Conservation (phyloP, 75 land plant genomes). For the Cryptomeria japonica region DNA sequence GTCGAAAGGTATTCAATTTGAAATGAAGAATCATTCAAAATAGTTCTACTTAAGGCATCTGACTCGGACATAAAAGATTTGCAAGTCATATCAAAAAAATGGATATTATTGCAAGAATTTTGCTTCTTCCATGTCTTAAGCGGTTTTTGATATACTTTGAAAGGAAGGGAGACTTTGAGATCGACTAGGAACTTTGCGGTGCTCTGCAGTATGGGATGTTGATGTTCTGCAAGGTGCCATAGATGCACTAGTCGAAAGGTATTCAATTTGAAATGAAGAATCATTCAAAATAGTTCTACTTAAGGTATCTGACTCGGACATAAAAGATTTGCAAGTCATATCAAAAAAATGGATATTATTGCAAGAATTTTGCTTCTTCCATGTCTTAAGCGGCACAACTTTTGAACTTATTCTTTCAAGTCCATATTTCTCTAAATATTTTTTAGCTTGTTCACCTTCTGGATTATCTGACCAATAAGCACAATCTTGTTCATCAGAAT, state of each 20-base stretch:
- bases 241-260: neutral
- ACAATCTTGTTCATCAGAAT: neutral
- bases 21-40: conserved; percentile 1
- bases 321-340: neutral
- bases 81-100: neutral
- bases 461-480: neutral
- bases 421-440: neutral
- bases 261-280: neutral
- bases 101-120: neutral
- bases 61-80: neutral
- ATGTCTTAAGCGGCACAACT: neutral
- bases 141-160: too few relatives aligned
- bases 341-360: neutral
- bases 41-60: neutral
- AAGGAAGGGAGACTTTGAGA: conserved; percentile 3
- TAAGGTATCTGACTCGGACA: neutral
- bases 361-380: neutral
- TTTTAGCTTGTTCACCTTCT: neutral
- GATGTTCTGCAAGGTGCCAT: conserved; percentile 4
- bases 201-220: neutral
- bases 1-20: neutral
- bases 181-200: neutral
- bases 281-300: neutral
- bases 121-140: neutral
- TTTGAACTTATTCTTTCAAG: neutral